Evolutionary conservation across 1,284 basidiomycete genomes (phyloP).

Genomic region (Lignosus rhinocerotis): DNA sequence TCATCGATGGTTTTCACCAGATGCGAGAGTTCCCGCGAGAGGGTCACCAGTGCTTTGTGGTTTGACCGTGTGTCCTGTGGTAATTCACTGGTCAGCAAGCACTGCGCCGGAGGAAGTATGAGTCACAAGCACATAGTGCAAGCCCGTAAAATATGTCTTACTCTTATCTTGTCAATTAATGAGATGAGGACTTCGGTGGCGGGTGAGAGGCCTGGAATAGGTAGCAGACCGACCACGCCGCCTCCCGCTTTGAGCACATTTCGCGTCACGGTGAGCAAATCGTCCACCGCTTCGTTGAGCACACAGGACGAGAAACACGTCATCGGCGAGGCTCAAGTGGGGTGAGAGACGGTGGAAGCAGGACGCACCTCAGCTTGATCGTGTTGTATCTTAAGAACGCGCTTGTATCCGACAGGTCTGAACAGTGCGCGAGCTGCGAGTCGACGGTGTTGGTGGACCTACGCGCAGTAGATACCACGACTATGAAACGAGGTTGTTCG

Average conservation of each 20-base stretch:
- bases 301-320: not conserved
- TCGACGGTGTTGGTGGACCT: no score
- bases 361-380: not conserved
- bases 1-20: not conserved
- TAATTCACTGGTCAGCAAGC: not conserved
- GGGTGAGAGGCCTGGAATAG: not conserved
- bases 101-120: not conserved
- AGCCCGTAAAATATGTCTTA: not conserved
- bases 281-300: not conserved
- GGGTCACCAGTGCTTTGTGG: not conserved
- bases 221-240: not conserved
- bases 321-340: not conserved
- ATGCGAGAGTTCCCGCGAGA: not conserved
- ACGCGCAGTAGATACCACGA: no score
- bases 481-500: no score
- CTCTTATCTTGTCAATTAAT: not conserved
- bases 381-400: not conserved
- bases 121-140: not conserved
- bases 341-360: not conserved
- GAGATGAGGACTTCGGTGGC: not conserved
- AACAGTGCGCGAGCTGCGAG: no score
- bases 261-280: not conserved
- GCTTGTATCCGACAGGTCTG: no score
- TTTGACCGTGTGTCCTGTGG: not conserved
- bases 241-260: not conserved